These are phyloP conservation scores for Athelia psychrophila DNA, from an alignment of 1,284 basidiomycete genomes.

Conservation along the genomic window DNA sequence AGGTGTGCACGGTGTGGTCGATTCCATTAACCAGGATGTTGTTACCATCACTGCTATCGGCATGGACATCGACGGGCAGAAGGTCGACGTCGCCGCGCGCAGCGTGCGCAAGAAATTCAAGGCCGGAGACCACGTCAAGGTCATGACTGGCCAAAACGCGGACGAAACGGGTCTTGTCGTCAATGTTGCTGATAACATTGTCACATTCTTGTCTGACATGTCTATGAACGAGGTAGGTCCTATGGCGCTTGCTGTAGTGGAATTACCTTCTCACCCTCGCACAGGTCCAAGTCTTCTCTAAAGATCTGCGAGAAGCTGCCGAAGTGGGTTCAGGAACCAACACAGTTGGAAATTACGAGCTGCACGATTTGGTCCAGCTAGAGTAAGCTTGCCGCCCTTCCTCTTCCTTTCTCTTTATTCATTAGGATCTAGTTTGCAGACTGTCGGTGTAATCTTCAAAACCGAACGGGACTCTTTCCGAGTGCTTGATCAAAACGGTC, in stretches of 20 bases:
- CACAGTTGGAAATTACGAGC: conserved; percentile 88
- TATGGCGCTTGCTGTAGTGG: conserved; percentile 1
- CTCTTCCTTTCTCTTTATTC: neutral
- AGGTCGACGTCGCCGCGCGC: conserved; percentile 84
- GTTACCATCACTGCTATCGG: conserved; percentile 84
- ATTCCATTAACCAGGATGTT: conserved; percentile 85
- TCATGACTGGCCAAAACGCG: conserved; percentile 92
- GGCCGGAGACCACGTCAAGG: conserved; percentile 98
- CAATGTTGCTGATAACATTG: conserved; percentile 86
- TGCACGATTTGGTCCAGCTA: conserved; percentile 96
- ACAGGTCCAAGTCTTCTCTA: conserved; percentile 94
- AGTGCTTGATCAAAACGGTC: conserved; percentile 92
- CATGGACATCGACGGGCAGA: conserved; percentile 81
- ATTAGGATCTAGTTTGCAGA: conserved; percentile 63
- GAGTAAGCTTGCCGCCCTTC: conserved; percentile 59
- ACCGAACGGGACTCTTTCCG: conserved; percentile 95
- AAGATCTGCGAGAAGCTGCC: conserved; percentile 95
- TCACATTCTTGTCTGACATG: conserved; percentile 98
- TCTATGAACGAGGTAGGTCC: conserved; percentile 81
- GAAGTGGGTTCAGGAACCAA: conserved; percentile 92
- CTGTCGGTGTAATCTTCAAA: conserved; percentile 96
- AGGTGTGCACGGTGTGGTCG: conserved; percentile 90
- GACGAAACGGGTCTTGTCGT: conserved; percentile 97
- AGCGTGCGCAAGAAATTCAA: conserved; percentile 95
- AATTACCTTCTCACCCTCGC: conserved; percentile 1